Conservation (phyloP, 352 stramenopile species). For the Pythium monospermum region DNA sequence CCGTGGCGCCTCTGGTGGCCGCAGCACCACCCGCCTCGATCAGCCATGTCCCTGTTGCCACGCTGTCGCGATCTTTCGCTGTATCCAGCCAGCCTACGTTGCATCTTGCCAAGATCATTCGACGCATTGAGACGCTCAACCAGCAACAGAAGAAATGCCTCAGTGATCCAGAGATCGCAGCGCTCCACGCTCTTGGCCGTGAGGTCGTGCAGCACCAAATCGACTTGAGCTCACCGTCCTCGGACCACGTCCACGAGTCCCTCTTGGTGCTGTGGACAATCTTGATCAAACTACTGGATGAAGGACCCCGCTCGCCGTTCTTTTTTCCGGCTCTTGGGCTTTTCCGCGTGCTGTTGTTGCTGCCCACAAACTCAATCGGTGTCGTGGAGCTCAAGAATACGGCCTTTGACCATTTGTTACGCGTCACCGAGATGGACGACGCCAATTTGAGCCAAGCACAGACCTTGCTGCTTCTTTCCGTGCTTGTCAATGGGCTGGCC, state of each 20-base stretch:
- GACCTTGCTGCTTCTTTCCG: constrained; percentile 47
- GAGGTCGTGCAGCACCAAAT: constrained; percentile 16
- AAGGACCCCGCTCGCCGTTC: constrained; percentile 26
- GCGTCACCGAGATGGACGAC: constrained; percentile 27
- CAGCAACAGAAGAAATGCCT: constrained; percentile 8
- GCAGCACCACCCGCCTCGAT: constrained; percentile 1
- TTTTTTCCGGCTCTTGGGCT: constrained; percentile 58
- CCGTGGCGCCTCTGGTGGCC: constrained; percentile 7
- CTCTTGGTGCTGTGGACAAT: constrained; percentile 29
- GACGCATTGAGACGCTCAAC: constrained; percentile 38
- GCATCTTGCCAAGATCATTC: constrained; percentile 43
- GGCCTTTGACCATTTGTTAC: constrained; percentile 49
- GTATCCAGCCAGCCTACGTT: constrained; percentile 46
- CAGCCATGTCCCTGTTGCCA: background rate
- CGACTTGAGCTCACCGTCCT: constrained; percentile 15
- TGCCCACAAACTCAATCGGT: constrained; percentile 19
- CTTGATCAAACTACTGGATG: constrained; percentile 37
- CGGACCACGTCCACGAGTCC: constrained; percentile 6
- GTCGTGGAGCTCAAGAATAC: constrained; percentile 31
- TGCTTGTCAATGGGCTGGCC: constrained; percentile 62
- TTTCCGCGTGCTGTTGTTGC: constrained; percentile 55
- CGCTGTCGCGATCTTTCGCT: constrained; percentile 47
- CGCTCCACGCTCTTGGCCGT: constrained; percentile 25
- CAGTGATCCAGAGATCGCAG: constrained; percentile 22
- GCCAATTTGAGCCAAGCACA: constrained; percentile 32